Base-by-base conservation (phyloP, 2,329 filamentous ascomycete genomes). In the Paecilomyces sp. region DNA sequence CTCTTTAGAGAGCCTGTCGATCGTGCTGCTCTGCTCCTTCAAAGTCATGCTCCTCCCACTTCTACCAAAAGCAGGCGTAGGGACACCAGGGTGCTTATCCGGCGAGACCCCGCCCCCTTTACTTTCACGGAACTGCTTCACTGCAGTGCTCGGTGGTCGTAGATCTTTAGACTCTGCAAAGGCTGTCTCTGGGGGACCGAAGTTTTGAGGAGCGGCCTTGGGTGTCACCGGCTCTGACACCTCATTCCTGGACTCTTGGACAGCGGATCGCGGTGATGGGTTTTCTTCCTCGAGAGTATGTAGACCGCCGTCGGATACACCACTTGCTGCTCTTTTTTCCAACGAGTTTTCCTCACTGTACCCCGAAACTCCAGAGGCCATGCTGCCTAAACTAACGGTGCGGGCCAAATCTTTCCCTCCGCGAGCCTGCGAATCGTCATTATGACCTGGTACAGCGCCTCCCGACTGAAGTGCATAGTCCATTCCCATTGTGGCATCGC, bases 1-100 rank as follows among this genome's bases (percentile, higher is more conserved):
- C 74, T 99, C 94, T 76, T 99, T 99, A 61, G 91, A 95, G 1
- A 97, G 82, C 61, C 92, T 87, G 74, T 99, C 94, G 64, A 99
- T 97, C 13, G 93, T 97, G 76, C 89, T 96, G 71, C 93, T 96
- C 75, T 99, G 94, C 75, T 99, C 94, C 74, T 97, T 97, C 50
- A 99, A 79, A 0, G 94, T 97, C 76, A 99, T 79, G 66, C 85
- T 90, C 68, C 84, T 87, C 22, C 87, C 86, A 53, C 82, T 81
- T 52, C 85, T 81, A 31, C 79, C 78, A 58, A 81, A 75, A 5
- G 71, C 73, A 3, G 81, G 75, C 0, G 81, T 81, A 28, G 82
- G 81, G 8, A 79, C 76, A 3, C 80, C 79, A 13, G 79, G 72
- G 31, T 81, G 79, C 61, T 86, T 87, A 59, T 86, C 90, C 7